Evolutionary conservation across 148 eudicot genomes (phyloP), one percentile per base, ranked within the genome.

Genomic region (Rhododendron henanense): DNA sequence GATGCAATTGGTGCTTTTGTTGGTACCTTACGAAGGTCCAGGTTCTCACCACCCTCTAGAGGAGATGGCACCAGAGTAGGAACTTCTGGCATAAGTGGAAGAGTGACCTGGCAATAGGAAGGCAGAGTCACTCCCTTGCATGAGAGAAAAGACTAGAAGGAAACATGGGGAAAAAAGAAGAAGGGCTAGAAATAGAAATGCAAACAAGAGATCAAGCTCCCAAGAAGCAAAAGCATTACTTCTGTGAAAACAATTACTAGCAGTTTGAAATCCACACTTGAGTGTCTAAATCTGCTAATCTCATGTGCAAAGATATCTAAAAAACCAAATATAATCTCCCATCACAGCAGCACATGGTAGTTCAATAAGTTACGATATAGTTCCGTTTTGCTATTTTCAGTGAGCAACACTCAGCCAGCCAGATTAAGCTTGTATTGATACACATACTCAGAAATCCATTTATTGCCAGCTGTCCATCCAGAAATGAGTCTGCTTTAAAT

Each of bases 1-100:
- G 92, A 51, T 77, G 92, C 84, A 83, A 87, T 90, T 31, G 95
- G 95, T 61, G 88, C 87, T 88, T 93, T 94, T 37, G 95, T 90
- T 86, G 98, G 96, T 76, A 95, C 98, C 77, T 94, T 93, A 33
- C 93, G 98, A 48, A 95, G 92, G 79, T 93, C 92, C 87, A 94
- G 86, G 61, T 86, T 78, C 90, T 91, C 94, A 69, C 91, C 90
- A 83, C 1, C 35, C 65, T 92, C 90, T 83, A 85, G 82, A 2
- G 84, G 82, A 84, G 89, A 75, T 53, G 88, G 85, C 45, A 84
- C 87, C 55, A 86, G 16, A 69, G 87, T 39, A 47, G 97, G 94
- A 82, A 90, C 91, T 88, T 91, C 87, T 48, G 96, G 95, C 50
- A 93, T 88, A 87, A 92, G 95, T 82, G 91, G 87, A 23, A 88